These are phyloP conservation scores for Tuber aestivum DNA, from an alignment of 495 filamentous ascomycete species.

Conservation along the genomic window DNA sequence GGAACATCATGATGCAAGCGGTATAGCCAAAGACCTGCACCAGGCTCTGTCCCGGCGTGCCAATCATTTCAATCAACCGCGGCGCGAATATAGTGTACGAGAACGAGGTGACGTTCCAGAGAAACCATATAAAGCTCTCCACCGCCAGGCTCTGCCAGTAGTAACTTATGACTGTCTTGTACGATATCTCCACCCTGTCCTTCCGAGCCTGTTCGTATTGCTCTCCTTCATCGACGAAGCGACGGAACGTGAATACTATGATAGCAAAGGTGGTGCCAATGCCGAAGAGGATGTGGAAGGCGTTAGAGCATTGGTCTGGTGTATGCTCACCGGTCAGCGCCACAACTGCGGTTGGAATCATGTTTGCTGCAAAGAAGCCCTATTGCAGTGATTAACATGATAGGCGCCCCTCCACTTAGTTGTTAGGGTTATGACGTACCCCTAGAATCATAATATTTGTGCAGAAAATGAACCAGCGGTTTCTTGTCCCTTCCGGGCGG, in stretches of 20 bases:
- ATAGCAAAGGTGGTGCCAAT: constrained; percentile 75
- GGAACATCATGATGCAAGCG: constrained; percentile 76
- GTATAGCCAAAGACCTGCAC: constrained; percentile 72
- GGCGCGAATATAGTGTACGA: constrained; percentile 42
- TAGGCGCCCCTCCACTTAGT: neutral
- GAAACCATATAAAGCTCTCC: constrained; percentile 81
- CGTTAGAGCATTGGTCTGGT: constrained; percentile 68
- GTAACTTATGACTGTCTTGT: constrained; percentile 50
- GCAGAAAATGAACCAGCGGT: constrained; percentile 88
- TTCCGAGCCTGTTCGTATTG: constrained; percentile 60
- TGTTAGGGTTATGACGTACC: constrained; percentile 5
- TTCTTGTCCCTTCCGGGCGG: constrained; percentile 69
- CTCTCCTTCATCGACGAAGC: constrained; percentile 75
- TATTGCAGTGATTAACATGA: constrained; percentile 25
- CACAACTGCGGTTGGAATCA: constrained; percentile 52
- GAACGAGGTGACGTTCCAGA: constrained; percentile 60
- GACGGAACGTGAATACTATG: constrained; percentile 64
- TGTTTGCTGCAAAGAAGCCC: constrained; percentile 43
- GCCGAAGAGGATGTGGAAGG: constrained; percentile 53
- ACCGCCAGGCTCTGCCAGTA: constrained; percentile 60
- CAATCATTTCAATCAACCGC: constrained; percentile 41
- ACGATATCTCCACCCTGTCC: constrained; percentile 52
- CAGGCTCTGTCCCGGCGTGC: constrained; percentile 3
- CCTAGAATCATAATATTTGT: constrained; percentile 74
- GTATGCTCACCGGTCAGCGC: constrained; percentile 62